These are phyloP conservation scores for Auricularia cornea DNA, from an alignment of 768 basidiomycete species.

Conservation along the genomic window DNA sequence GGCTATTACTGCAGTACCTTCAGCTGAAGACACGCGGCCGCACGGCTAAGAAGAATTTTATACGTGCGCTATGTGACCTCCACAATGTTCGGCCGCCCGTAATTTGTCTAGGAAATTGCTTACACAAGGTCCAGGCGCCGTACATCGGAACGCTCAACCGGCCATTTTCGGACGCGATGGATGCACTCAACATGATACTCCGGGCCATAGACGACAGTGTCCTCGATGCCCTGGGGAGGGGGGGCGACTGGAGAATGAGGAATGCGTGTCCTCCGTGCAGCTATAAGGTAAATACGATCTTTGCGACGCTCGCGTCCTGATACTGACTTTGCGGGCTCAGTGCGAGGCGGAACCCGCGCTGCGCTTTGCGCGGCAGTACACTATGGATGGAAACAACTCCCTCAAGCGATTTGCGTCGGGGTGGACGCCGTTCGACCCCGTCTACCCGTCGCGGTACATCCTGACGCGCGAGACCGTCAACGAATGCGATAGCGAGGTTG, in stretches of 20 bases:
- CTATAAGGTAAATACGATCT: neutral
- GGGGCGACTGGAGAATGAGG: neutral
- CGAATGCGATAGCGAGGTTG: neutral
- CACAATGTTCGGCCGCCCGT: neutral
- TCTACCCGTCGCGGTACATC: neutral
- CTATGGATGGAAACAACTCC: conserved; percentile 16
- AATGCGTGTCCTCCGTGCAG: neutral
- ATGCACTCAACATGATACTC: neutral
- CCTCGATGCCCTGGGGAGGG: neutral
- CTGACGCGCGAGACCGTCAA: neutral
- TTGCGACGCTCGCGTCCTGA: neutral
- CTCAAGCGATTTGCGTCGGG: neutral
- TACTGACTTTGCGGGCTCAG: neutral
- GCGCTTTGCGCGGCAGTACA: conserved; percentile 11
- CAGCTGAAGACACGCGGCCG: neutral
- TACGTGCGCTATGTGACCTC: neutral
- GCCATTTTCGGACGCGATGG: neutral
- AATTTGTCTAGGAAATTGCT: neutral
- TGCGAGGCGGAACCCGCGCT: conserved; percentile 10
- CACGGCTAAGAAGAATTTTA: neutral
- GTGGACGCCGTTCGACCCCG: neutral
- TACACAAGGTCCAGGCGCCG: neutral
- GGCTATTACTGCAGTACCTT: neutral
- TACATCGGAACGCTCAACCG: neutral
- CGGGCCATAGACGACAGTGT: neutral